Base-by-base conservation (phyloP, 177 flowering plant genomes). In the Telopea speciosissima region DNA sequence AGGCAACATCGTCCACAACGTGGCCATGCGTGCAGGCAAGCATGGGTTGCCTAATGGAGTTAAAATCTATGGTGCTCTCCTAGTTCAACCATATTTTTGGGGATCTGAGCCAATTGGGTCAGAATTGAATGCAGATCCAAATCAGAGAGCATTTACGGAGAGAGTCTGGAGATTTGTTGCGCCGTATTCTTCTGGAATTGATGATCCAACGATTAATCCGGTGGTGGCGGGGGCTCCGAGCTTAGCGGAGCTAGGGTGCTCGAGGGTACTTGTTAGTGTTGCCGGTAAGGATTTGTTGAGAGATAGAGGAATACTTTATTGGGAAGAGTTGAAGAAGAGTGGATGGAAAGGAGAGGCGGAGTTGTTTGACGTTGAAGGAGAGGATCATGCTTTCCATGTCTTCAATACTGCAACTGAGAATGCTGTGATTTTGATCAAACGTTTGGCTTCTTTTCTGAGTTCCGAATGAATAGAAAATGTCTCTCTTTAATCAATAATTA, bases 21-120 rank as follows among this genome's bases (percentile, higher is more conserved):
- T 81, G 0, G 79, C 74, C 16, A 69, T 78, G 73, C 77, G 75
- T 3, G 78, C 71, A 5, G 81, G 79, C 33, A 22, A 21, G 8
- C 52, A 75, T 8, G 58, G 26, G 1, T 40, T 73, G 63, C 67
- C 17, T 4, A 69, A 76, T 8, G 70, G 63, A 2, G 70, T 79
- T 1, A 74, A 64, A 17, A 62, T 87, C 8, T 1, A 13, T 9
- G 86, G 88, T 3, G 73, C 70, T 1, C 68, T 77, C 21, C 9
- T 85, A 0, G 66, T 69, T 2, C 82, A 83, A 16, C 84, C 88
- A 7, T 78, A 69, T 31, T 85, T 87, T 68, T 83, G 83, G 83
- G 85, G 88, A 0, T 79, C 84, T 0, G 42, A 74, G 19, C 70
- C 74, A 11, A 31, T 82, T 0, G 83, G 82, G 24, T 69, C 71